Conservation (phyloP, 2,329 filamentous ascomycete genomes). For the Trichoderma asperellum region DNA sequence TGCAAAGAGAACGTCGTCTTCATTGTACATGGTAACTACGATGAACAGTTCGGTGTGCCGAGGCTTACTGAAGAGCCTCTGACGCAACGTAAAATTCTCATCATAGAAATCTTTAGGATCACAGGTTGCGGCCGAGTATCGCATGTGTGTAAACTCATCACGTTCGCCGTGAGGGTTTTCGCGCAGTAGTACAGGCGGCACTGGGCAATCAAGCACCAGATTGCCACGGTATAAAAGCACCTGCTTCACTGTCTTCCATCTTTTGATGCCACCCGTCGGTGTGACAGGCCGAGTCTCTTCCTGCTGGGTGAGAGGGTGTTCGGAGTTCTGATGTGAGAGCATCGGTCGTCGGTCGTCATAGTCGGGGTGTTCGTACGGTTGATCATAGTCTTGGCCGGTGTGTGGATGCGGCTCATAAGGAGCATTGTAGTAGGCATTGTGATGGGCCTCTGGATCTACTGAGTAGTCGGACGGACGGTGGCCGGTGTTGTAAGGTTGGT, state of each 20-base stretch:
- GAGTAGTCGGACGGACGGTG: slow-evolving; percentile 67
- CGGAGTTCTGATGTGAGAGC: slow-evolving; percentile 63
- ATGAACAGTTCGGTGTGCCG: slow-evolving; percentile 95
- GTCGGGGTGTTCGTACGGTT: slow-evolving; percentile 27
- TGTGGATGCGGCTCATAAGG: slow-evolving; percentile 72
- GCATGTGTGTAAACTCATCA: slow-evolving; percentile 89
- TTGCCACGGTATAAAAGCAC: slow-evolving; percentile 97
- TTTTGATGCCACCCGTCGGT: slow-evolving; percentile 63
- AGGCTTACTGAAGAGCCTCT: slow-evolving; percentile 89
- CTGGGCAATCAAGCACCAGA: slow-evolving; percentile 93
- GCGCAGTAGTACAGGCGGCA: slow-evolving; percentile 84
- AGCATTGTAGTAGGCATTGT: slow-evolving; percentile 83
- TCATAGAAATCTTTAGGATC: slow-evolving; percentile 87
- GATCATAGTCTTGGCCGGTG: slow-evolving; percentile 42
- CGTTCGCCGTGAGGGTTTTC: slow-evolving; percentile 90
- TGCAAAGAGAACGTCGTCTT: slow-evolving; percentile 94
- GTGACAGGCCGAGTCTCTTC: slow-evolving; percentile 47
- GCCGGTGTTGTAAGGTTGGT: slow-evolving; percentile 20
- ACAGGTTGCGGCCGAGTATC: slow-evolving; percentile 93
- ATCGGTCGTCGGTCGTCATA: slow-evolving; percentile 79
- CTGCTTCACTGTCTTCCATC: slow-evolving; percentile 99
- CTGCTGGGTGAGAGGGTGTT: slow-evolving; percentile 43
- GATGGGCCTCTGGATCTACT: slow-evolving; percentile 81
- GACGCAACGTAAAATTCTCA: slow-evolving; percentile 87
- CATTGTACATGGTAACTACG: slow-evolving; percentile 98